These are phyloP conservation scores for Zalaria sp. DNA, from an alignment of 2,329 filamentous ascomycete species.

Conservation along the genomic window DNA sequence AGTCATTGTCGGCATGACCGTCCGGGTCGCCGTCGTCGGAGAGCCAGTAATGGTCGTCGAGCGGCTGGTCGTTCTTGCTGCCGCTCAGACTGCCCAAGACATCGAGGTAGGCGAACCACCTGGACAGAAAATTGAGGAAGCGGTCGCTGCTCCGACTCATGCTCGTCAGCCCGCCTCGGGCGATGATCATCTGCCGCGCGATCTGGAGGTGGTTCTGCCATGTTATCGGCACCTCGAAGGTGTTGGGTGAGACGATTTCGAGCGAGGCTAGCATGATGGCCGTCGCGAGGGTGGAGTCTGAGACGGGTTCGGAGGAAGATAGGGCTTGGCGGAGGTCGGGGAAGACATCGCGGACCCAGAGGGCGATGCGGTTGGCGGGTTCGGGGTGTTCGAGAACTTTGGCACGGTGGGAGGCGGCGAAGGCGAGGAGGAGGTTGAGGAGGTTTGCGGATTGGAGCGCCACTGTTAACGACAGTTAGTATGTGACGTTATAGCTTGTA, in stretches of 20 bases:
- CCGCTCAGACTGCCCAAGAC: constrained; percentile 61
- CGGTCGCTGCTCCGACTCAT: constrained; percentile 32
- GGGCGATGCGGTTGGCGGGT: constrained; percentile 62
- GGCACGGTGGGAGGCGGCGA: constrained; percentile 72
- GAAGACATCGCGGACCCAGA: constrained; percentile 69
- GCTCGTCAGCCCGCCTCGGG: constrained; percentile 35
- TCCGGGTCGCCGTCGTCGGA: constrained; percentile 38
- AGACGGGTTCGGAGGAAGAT: constrained; percentile 34
- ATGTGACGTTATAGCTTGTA: not conserved
- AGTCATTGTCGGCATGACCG: constrained; percentile 33
- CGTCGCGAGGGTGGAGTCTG: constrained; percentile 61
- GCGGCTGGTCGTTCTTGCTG: constrained; percentile 25
- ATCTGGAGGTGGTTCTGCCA: constrained; percentile 71
- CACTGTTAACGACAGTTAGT: constrained; percentile 36
- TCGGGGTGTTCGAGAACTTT: constrained; percentile 60
- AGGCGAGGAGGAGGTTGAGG: constrained; percentile 63
- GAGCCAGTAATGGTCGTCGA: constrained; percentile 26
- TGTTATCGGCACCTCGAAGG: constrained; percentile 64
- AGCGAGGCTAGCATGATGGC: constrained; percentile 76
- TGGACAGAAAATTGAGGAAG: constrained; percentile 59
- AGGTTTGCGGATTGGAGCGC: constrained; percentile 56
- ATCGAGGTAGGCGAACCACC: constrained; percentile 77
- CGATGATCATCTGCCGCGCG: constrained; percentile 60
- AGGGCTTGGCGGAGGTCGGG: constrained; percentile 56
- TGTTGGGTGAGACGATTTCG: constrained; percentile 69